Evolutionary conservation across 345 rosid species (phyloP).

Genomic region (Heritiera littoralis): DNA sequence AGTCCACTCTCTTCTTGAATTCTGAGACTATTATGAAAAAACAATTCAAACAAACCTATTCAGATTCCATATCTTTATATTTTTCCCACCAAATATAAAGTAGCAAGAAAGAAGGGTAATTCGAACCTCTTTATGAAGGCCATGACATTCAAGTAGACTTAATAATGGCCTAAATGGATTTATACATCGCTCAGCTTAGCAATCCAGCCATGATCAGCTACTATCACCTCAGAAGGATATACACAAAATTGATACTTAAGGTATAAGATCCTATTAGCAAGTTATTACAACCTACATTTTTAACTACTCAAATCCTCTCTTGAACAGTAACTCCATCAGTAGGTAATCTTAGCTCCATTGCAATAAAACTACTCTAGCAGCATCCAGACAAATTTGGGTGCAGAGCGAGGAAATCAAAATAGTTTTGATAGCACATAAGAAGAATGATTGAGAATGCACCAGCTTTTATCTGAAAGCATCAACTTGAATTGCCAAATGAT

Average conservation of each 20-base stretch:
- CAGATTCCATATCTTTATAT: neutral
- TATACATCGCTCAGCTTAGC: neutral
- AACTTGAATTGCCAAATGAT: constrained; percentile 1
- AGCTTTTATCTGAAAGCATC: constrained; percentile 6
- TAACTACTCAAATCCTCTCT: neutral
- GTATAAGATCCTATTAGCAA: neutral
- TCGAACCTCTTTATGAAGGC: constrained; percentile 5
- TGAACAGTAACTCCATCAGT: neutral
- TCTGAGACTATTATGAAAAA: neutral
- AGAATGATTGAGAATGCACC: neutral
- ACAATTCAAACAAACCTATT: too few species aligned
- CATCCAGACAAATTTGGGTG: neutral
- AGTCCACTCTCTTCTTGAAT: neutral
- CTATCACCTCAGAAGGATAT: neutral
- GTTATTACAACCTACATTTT: neutral
- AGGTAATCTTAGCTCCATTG: neutral
- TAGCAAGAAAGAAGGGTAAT: neutral
- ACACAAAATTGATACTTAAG: neutral
- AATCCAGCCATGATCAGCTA: neutral
- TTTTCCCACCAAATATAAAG: neutral
- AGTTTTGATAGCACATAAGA: neutral
- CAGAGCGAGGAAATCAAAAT: neutral
- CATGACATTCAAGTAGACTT: neutral
- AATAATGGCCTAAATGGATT: neutral
- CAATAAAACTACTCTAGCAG: neutral